Evolutionary conservation across 2,329 filamentous ascomycete species (phyloP).

Genomic region (Pseudogymnoascus sp.): DNA sequence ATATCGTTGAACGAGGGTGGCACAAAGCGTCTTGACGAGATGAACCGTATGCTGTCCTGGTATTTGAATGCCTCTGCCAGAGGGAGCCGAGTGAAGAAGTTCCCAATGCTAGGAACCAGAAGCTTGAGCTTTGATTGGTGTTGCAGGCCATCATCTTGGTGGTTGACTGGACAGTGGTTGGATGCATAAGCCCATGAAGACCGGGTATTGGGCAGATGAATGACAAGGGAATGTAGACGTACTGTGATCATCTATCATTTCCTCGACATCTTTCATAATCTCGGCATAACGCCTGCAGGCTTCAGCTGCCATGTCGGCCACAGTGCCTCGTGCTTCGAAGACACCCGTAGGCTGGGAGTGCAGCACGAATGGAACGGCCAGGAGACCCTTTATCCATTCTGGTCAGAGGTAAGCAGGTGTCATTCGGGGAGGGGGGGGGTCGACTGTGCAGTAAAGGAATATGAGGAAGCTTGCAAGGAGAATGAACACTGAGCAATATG

Average conservation of each 20-base stretch:
- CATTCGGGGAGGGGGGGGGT: background rate
- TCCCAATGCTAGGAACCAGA: slow-evolving; percentile 83
- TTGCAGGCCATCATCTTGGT: slow-evolving; percentile 55
- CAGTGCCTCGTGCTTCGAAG: slow-evolving; percentile 59
- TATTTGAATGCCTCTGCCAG: slow-evolving; percentile 86
- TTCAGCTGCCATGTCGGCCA: slow-evolving; percentile 66
- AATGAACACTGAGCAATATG: background rate
- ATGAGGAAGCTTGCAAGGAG: background rate
- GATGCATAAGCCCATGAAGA: background rate
- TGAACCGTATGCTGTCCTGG: slow-evolving; percentile 78
- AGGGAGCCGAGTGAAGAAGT: slow-evolving; percentile 82
- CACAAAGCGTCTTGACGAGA: slow-evolving; percentile 86
- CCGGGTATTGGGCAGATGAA: background rate
- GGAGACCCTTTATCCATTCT: slow-evolving; percentile 95
- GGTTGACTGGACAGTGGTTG: slow-evolving; percentile 45
- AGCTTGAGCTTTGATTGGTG: slow-evolving; percentile 85
- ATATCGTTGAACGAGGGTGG: slow-evolving; percentile 97
- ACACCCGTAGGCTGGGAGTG: slow-evolving; percentile 90
- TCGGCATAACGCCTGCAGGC: slow-evolving; percentile 87
- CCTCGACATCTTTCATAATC: slow-evolving; percentile 89
- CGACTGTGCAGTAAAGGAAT: background rate
- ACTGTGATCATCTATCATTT: slow-evolving; percentile 89
- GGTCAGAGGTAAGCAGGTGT: slow-evolving; percentile 14
- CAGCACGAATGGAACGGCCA: slow-evolving; percentile 92
- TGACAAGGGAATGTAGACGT: slow-evolving; percentile 20